Evolutionary conservation across 1,284 basidiomycete genomes (phyloP).

Genomic region (Anthracocystis setariae): DNA sequence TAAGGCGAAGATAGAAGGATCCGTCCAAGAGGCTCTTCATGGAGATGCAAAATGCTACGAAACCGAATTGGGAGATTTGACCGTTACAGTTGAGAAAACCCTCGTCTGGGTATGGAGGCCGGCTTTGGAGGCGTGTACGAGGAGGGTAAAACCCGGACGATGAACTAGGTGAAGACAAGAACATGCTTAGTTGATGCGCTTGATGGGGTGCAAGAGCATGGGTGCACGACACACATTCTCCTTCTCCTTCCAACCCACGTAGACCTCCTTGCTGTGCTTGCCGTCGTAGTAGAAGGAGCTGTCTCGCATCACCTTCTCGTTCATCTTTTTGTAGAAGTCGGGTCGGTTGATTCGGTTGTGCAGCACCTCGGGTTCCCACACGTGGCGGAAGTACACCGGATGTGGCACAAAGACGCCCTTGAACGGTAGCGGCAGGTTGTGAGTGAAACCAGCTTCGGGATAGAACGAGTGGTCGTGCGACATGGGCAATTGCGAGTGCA

Average conservation of each 20-base stretch:
- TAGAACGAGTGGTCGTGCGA: slow-evolving; percentile 66
- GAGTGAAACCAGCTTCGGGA: slow-evolving; percentile 66
- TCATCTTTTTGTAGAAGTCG: slow-evolving; percentile 66
- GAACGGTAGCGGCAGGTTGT: slow-evolving; percentile 65
- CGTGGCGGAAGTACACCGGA: slow-evolving; percentile 67
- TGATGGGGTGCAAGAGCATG: slow-evolving; percentile 66
- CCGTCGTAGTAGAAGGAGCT: slow-evolving; percentile 67
- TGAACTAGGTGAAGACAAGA: not conserved
- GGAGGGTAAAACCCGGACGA: not conserved
- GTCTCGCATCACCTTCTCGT: slow-evolving; percentile 67
- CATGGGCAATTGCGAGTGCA: slow-evolving; percentile 65
- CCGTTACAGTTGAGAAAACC: not conserved
- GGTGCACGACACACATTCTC: slow-evolving; percentile 66
- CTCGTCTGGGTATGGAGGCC: slow-evolving; percentile 39
- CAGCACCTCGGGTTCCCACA: slow-evolving; percentile 65
- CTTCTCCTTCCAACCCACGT: slow-evolving; percentile 66
- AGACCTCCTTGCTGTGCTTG: slow-evolving; percentile 63
- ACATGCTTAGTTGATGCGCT: slow-evolving; percentile 52
- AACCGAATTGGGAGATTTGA: not conserved
- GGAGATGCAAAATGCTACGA: slow-evolving; percentile 16
- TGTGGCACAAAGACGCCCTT: slow-evolving; percentile 67
- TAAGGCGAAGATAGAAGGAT: not conserved
- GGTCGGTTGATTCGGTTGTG: slow-evolving; percentile 64
- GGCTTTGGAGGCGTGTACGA: slow-evolving; percentile 8
- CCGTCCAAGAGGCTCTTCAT: slow-evolving; percentile 16